Evolutionary conservation across 2,329 filamentous ascomycete species (phyloP).

Genomic region (Cylindrodendrum hubeiense): DNA sequence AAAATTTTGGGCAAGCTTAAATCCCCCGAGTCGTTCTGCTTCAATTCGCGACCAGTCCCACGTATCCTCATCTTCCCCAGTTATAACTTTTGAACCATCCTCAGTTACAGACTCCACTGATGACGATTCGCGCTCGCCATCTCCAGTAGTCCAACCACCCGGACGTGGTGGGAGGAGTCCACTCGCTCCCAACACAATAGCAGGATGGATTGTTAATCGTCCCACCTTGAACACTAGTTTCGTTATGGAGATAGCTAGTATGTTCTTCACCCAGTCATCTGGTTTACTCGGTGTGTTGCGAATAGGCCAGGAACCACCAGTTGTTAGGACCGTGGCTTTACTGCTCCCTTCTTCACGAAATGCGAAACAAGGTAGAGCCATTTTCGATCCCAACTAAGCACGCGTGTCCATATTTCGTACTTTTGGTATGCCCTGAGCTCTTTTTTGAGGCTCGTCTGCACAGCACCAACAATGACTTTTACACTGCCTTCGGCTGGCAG

Average conservation of each 20-base stretch:
- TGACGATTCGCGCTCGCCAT: too few species aligned
- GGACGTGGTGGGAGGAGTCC: too few species aligned
- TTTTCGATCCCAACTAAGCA: conserved; percentile 19
- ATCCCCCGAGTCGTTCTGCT: too few species aligned
- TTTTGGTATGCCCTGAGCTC: conserved; percentile 2
- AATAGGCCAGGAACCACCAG: not conserved
- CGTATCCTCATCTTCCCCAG: too few species aligned
- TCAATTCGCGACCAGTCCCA: too few species aligned
- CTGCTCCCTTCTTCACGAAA: conserved; percentile 7
- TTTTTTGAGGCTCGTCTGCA: not conserved
- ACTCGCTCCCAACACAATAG: too few species aligned
- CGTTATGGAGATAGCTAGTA: conserved; percentile 9
- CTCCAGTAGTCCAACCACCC: too few species aligned
- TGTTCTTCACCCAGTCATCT: not conserved
- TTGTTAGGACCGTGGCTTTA: conserved; percentile 3
- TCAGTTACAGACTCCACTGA: too few species aligned
- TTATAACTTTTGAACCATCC: too few species aligned
- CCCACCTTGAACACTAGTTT: conserved; percentile 9
- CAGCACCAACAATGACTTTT: not conserved
- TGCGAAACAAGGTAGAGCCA: conserved; percentile 17
- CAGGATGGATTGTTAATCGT: too few species aligned
- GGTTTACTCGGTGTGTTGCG: not conserved
- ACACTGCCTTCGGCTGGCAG: not conserved
- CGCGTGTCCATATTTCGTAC: conserved; percentile 14
- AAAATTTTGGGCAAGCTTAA: too few species aligned